Evolutionary conservation across 2,329 filamentous ascomycete genomes (phyloP), one percentile per base, ranked within the genome.

Genomic region (Penicillium janthinellum): DNA sequence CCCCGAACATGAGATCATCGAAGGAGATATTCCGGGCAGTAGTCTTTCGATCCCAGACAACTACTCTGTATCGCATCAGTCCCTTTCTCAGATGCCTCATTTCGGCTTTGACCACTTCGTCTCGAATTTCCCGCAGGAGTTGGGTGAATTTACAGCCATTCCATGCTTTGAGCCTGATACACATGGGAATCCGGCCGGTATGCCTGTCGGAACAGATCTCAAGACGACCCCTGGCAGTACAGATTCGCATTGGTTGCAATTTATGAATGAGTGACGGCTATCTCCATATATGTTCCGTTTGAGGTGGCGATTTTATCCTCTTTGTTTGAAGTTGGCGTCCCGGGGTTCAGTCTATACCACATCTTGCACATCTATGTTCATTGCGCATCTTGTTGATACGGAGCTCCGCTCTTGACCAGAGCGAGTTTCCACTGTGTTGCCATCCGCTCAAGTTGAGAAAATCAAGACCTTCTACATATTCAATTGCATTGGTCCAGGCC

Each of bases 31-130:
- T 3, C 59, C 67, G 1, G 63, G 60, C 53, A 55, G 62, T 8
- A 67, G 64, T 42, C 61, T 71, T 5, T 61, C 70, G 20, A 58
- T 57, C 10, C 60, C 70, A 0, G 67, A 73, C 10, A 70, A 67
- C 39, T 74, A 75, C 39, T 65, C 69, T 2, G 58, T 71, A 1
- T 67, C 72, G 11, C 69, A 74, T 56, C 62, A 67, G n/a, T 58
- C 69, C 0, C 64, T 73, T 15, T 68, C 72, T 0, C 67, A 73
- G 11, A 70, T 73, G 59, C 67, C 74, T 5, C 71, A 71, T 61
- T 73, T 76, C 28, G 75, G 72, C 1, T 73, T 76, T 50, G 75
- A 77, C 55, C 73, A 76, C 37, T 77, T 77, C 31, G 73, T 77
- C 4, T 75, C 75, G 8, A 77, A 77, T 42, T 75, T 77, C 34